Percentiles rank a stretch among this genome's conserved stretches.
These are phyloP conservation scores for Stenogyne calaminthoides DNA, from an alignment of 305 asterid species.

Conservation along the genomic window DNA sequence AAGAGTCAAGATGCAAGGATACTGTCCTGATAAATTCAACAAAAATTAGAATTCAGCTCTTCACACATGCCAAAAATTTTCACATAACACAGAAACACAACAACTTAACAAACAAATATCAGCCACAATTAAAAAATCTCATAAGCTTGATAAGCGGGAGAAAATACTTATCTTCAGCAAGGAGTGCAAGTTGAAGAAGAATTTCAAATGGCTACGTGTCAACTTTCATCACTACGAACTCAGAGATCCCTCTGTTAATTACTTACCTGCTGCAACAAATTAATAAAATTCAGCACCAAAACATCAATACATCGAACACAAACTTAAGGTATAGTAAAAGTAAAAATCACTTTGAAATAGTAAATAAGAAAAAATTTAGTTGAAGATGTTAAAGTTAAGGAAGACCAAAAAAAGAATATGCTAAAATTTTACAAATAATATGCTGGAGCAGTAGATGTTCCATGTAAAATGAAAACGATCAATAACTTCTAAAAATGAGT, in stretches of 20 bases:
- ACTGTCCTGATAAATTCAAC: not conserved
- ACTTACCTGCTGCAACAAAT: constrained; percentile 62
- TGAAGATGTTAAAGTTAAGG: no score
- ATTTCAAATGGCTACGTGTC: constrained; percentile 78
- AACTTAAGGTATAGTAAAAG: no score
- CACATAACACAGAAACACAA: not conserved
- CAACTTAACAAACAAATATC: not conserved
- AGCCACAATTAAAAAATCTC: not conserved
- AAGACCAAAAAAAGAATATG: no score
- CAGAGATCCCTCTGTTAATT: constrained; percentile 70
- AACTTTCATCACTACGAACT: constrained; percentile 75
- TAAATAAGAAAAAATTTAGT: no score
- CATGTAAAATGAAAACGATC: no score
- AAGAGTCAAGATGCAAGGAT: not conserved
- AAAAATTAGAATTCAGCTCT: no score
- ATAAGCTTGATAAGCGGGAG: not conserved
- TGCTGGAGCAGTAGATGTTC: no score
- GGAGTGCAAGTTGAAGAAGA: constrained; percentile 75
- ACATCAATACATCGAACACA: not conserved
- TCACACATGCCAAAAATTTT: not conserved
- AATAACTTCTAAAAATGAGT: no score
- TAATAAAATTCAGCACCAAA: not conserved
- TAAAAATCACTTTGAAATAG: no score
- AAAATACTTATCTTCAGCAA: no score
- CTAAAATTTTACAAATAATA: no score